Conservation (phyloP, 768 basidiomycete genomes). For the Leccinum variicolor region DNA sequence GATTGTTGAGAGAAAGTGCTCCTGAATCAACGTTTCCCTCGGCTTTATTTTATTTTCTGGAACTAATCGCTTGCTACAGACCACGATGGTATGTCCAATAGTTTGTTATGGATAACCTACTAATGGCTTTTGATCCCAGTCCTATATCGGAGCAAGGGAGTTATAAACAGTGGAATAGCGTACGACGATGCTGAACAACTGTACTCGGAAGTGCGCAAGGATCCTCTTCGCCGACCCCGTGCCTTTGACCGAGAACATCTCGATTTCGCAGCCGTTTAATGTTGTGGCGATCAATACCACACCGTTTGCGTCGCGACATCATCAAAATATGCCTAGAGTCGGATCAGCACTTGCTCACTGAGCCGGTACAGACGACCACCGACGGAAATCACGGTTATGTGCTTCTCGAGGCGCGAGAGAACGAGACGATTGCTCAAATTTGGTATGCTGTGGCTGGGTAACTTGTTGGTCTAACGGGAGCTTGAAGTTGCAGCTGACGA, state of each 20-base stretch:
- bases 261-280: slow-evolving; percentile 29
- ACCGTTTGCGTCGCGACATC: slow-evolving; percentile 75
- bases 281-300: slow-evolving; percentile 80
- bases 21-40: slow-evolving; percentile 68
- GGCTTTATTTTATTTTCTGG: background rate
- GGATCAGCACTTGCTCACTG: slow-evolving; percentile 43
- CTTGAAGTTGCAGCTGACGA: slow-evolving; percentile 77
- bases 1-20: slow-evolving; percentile 92
- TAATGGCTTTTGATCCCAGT: slow-evolving; percentile 40
- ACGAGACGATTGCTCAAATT: slow-evolving; percentile 43
- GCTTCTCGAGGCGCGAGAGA: slow-evolving; percentile 54
- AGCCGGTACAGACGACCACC: slow-evolving; percentile 61
- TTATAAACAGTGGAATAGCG: slow-evolving; percentile 74
- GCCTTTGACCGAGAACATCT: slow-evolving; percentile 15
- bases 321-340: slow-evolving; percentile 53
- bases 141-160: slow-evolving; percentile 41
- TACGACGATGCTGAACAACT: slow-evolving; percentile 92
- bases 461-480: background rate
- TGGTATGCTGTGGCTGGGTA: background rate
- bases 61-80: slow-evolving; percentile 39
- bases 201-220: slow-evolving; percentile 72
- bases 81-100: slow-evolving; percentile 66
- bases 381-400: slow-evolving; percentile 69
- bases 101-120: background rate
- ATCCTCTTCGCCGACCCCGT: slow-evolving; percentile 46